Evolutionary conservation across 192 early-diverging fungal genomes (phyloP).

Genomic region (Neocallimastix lanati): DNA sequence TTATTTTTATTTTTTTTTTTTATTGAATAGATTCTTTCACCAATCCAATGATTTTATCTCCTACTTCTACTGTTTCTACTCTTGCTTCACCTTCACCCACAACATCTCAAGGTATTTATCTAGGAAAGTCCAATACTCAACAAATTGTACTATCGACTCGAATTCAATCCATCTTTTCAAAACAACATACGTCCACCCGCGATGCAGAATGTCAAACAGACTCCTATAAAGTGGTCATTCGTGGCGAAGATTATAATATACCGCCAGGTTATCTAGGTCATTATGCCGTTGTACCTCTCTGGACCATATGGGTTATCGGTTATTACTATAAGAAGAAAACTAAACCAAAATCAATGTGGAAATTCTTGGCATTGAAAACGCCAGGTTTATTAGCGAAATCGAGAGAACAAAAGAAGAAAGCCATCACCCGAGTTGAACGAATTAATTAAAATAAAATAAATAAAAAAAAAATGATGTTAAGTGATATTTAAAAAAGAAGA

Average conservation of each 20-base stretch:
- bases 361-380: neutral
- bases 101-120: neutral
- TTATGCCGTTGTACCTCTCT: neutral
- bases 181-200: neutral
- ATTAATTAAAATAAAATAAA: no score
- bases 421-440: neutral
- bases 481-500: no score
- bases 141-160: neutral
- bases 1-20: neutral
- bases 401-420: neutral
- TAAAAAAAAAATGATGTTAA: no score
- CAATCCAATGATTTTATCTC: neutral
- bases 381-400: neutral
- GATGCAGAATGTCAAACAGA: neutral
- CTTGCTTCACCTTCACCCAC: neutral
- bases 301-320: neutral
- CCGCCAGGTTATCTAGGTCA: neutral
- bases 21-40: neutral
- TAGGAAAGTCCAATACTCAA: neutral
- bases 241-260: neutral
- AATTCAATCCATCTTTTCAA: neutral
- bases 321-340: neutral
- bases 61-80: neutral
- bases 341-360: neutral
- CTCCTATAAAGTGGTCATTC: neutral